These are phyloP conservation scores for Bruguiera gymnorhiza DNA, from an alignment of 345 rosid genomes.

Conservation along the genomic window DNA sequence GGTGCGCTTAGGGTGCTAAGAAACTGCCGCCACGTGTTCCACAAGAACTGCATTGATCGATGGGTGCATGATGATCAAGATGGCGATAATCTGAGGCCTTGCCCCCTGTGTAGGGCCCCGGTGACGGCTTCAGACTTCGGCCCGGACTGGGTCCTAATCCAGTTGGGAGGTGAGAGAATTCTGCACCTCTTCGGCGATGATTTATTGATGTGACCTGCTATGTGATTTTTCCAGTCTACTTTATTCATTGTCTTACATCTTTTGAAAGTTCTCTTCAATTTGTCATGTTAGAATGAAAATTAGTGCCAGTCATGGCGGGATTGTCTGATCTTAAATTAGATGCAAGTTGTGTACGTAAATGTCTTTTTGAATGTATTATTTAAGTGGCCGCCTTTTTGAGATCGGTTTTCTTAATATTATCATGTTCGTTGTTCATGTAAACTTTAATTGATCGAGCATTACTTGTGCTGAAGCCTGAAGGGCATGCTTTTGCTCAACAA, in stretches of 20 bases:
- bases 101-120: conserved; percentile 91
- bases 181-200: conserved; percentile 91
- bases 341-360: too few species aligned
- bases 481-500: too few species aligned
- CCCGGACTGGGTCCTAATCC: conserved; percentile 52
- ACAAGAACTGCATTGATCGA: conserved; percentile 75
- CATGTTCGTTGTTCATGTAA: too few species aligned
- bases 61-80: conserved; percentile 64
- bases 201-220: conserved; percentile 32
- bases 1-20: conserved; percentile 76
- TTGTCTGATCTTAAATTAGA: too few species aligned
- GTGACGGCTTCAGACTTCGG: conserved; percentile 31
- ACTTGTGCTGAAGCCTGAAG: too few species aligned
- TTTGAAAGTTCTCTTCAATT: background rate
- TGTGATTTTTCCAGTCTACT: background rate
- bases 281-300: too few species aligned
- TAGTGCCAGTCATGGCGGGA: too few species aligned
- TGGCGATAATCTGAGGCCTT: conserved; percentile 52
- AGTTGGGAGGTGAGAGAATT: conserved; percentile 86
- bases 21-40: conserved; percentile 90
- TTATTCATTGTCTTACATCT: background rate
- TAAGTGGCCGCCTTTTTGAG: too few species aligned
- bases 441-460: too few species aligned
- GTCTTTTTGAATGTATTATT: too few species aligned
- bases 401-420: too few species aligned